Base-by-base conservation (phyloP, 1,284 basidiomycete species). In the Heterobasidion annosum region DNA sequence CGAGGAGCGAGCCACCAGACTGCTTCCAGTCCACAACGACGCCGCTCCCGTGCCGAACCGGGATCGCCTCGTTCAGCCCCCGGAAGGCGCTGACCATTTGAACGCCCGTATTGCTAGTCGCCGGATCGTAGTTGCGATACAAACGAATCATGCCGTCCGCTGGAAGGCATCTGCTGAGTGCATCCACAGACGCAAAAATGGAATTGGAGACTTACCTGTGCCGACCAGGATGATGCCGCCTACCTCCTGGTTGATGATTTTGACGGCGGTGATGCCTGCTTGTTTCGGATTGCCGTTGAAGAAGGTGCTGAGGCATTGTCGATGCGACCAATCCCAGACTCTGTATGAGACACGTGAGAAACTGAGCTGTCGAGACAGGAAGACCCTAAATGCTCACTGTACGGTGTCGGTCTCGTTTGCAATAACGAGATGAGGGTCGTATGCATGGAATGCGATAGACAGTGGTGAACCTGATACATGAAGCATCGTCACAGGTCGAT, bases 11-110 rank as follows among this genome's bases (percentile, higher is more conserved):
- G 0, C 96, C 97, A 34, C 85, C 81, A 5, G 81, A 78, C 70
- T 98, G 96, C 65, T 93, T 92, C 97, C 97, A 99, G 57, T 96
- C 93, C 51, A 91, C 84, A 32, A 98, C 78, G 42, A 98, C 73
- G 0, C 96, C 96, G 54, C 81, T 82, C 34, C 92, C 91, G 55
- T 85, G 83, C 60, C 80, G 84, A 56, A 83, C 66, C 50, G 76
- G 82, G 32, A 93, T 74, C 43, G 92, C 74, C 58, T 96, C 93
- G 52, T 85, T 87, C 51, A 98, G 75, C 1, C 85, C 97, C 48
- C 93, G 83, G 82, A 98, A 98, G 9, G 93, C 86, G 65, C 91
- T 94, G 59, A 96, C 93, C 74, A 98, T 88, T 63, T 91, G 88
- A 7, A 91, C 70, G 3, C 83, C 81, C 3, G 80, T 80, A 60